phyloP scores from a whole-genome alignment of 352 stramenopile genomes.

The Pythium utonaiense region DNA sequence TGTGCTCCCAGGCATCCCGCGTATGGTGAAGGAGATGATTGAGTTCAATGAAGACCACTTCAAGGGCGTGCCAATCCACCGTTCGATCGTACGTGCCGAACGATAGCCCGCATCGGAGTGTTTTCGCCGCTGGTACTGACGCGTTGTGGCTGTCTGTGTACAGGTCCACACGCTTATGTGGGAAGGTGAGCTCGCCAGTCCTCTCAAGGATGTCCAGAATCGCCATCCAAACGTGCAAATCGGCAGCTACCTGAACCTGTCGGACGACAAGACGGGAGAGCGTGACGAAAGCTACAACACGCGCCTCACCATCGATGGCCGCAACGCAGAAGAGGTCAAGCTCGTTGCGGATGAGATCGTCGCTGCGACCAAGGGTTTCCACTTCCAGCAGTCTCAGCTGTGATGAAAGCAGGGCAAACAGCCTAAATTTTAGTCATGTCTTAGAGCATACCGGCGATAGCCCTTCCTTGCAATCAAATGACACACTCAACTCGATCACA shows the following conservation, averaged over 20 bases:
- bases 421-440: no score
- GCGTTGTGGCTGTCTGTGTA: no score
- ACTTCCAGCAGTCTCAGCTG: background rate
- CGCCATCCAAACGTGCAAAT: slow-evolving; percentile 63
- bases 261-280: slow-evolving; percentile 50
- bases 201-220: slow-evolving; percentile 66
- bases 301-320: slow-evolving; percentile 61
- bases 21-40: slow-evolving; percentile 77
- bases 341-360: slow-evolving; percentile 44
- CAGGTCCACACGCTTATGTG: slow-evolving; percentile 70
- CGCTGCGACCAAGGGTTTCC: slow-evolving; percentile 24
- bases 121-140: no score
- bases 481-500: no score
- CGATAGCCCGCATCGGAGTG: no score
- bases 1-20: slow-evolving; percentile 77
- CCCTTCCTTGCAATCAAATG: no score
- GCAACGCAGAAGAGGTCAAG: slow-evolving; percentile 47
- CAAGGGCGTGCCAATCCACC: slow-evolving; percentile 70
- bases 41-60: slow-evolving; percentile 78
- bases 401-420: no score
- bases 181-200: slow-evolving; percentile 64
- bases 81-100: slow-evolving; percentile 53
- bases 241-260: slow-evolving; percentile 84
- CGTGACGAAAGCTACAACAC: slow-evolving; percentile 65
- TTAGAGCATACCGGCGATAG: no score